Base-by-base conservation (phyloP, 2,329 filamentous ascomycete species). In the Coniosporium tulheliwenetii region DNA sequence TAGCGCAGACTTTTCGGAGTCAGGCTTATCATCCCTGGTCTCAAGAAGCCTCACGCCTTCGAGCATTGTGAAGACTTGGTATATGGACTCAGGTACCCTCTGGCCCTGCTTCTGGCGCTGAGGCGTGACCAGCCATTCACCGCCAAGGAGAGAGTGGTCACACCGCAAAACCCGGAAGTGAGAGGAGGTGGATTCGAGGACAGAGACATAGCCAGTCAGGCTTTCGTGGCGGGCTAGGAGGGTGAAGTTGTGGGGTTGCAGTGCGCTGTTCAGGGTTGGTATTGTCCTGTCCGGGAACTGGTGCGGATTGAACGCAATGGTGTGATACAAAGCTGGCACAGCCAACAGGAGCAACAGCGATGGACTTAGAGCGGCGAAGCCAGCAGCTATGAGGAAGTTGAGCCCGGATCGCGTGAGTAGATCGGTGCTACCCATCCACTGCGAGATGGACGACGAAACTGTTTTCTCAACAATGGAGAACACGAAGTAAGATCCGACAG, bases 21-120 rank as follows among this genome's bases (percentile, higher is more conserved):
- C 82, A 2, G 62, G 63, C 39, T 62, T 29, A 9, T 46, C 46
- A n/a, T 40, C 39, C 38, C 48, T 50, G 3, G 67, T 67, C 49
- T 91, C 69, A 16, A 94, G 70, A 30, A 98, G 70, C 15, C 91
- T 75, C 5, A 96, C 81, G 3, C 89, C 85, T 59, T 98, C 91
- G 1, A 98, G 74, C 71, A 94, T 93, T 19, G 85, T 80, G 57
- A 98, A 98, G n/a, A 96, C 81, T 8, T 85, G 81, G 56, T 96
- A 98, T 42, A 98, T 85, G 0, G 89, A 85, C 60, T 98, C 91
- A 9, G 76, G 74, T 13, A 85, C 64, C 36, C 71, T 58, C 50
- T 68, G 62, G 37, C 62, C 64, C 44, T 62, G 55, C 33, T 50
- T 47, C 19, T 50, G 50, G 29, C 64, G 45, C 37, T 56, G 44